phyloP scores from a whole-genome alignment of 2,329 filamentous ascomycete genomes.

The Verticillium longisporum region DNA sequence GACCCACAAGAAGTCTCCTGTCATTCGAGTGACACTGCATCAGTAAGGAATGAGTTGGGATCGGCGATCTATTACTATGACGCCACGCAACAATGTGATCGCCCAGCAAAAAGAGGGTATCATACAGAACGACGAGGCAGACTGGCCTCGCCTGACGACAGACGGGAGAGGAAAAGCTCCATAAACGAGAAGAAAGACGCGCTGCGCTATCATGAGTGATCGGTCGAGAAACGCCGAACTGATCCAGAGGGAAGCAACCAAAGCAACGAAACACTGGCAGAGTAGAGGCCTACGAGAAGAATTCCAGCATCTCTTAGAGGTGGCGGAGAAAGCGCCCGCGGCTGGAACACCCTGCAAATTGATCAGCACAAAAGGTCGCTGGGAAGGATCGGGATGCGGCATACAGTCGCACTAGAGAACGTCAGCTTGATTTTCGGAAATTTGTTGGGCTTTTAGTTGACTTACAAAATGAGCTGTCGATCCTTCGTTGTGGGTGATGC shows the following conservation, averaged over 20 bases:
- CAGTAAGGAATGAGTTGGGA: neutral
- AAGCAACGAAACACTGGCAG: neutral
- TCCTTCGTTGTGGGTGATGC: constrained; percentile 75
- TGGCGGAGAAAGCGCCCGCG: constrained; percentile 12
- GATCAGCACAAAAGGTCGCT: neutral
- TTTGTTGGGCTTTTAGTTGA: constrained; percentile 3
- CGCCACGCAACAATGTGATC: neutral
- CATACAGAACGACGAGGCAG: neutral
- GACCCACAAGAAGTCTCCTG: neutral
- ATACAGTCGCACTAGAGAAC: constrained; percentile 38
- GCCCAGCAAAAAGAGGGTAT: neutral
- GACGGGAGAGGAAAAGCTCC: neutral
- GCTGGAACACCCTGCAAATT: constrained; percentile 10
- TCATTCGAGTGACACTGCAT: neutral
- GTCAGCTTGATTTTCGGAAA: constrained; percentile 18
- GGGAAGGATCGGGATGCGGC: constrained; percentile 7
- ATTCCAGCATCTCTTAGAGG: constrained; percentile 1
- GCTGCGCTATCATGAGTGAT: neutral
- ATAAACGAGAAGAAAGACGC: neutral
- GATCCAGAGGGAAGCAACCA: neutral
- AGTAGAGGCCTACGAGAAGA: neutral
- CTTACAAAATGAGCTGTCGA: constrained; percentile 58
- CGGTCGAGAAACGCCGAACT: neutral
- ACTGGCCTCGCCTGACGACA: neutral
- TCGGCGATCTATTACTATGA: neutral